phyloP scores from a whole-genome alignment of 2,329 filamentous ascomycete species.

The Fusarium citri region DNA sequence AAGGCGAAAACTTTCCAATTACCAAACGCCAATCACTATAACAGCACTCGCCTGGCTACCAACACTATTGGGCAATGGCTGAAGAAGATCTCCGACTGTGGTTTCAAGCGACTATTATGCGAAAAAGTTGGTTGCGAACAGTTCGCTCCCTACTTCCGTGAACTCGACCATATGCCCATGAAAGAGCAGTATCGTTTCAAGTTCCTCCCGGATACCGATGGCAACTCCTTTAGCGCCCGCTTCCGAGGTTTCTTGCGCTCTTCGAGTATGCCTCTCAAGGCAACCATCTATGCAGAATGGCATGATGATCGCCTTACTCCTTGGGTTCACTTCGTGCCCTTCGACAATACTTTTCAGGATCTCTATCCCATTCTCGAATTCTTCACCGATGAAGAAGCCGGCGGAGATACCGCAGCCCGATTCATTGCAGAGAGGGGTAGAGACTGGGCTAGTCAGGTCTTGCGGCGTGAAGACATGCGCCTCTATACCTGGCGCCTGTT shows the following conservation, averaged over 20 bases:
- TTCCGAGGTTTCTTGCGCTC: conserved; percentile 72
- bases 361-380: conserved; percentile 74
- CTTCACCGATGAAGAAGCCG: conserved; percentile 64
- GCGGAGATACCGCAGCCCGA: conserved; percentile 66
- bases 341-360: conserved; percentile 76
- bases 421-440: conserved; percentile 70
- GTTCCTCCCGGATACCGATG: conserved; percentile 77
- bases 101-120: conserved; percentile 59
- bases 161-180: conserved; percentile 54
- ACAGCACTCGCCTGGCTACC: conserved; percentile 51
- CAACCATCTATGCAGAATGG: conserved; percentile 80
- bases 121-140: conserved; percentile 54
- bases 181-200: conserved; percentile 67
- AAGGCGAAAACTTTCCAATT: conserved; percentile 63
- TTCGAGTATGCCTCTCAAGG: conserved; percentile 75
- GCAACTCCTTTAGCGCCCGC: conserved; percentile 73
- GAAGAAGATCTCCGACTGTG: conserved; percentile 54
- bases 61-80: conserved; percentile 58
- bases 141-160: conserved; percentile 52
- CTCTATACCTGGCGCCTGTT: conserved; percentile 73
- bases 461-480: conserved; percentile 73
- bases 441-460: conserved; percentile 70
- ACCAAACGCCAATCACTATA: conserved; percentile 57
- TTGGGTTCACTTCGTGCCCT: conserved; percentile 79
- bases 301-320: conserved; percentile 75